Evolutionary conservation across 176 grass and related monocot species (phyloP).

Genomic region (maize (Zea mays)): DNA sequence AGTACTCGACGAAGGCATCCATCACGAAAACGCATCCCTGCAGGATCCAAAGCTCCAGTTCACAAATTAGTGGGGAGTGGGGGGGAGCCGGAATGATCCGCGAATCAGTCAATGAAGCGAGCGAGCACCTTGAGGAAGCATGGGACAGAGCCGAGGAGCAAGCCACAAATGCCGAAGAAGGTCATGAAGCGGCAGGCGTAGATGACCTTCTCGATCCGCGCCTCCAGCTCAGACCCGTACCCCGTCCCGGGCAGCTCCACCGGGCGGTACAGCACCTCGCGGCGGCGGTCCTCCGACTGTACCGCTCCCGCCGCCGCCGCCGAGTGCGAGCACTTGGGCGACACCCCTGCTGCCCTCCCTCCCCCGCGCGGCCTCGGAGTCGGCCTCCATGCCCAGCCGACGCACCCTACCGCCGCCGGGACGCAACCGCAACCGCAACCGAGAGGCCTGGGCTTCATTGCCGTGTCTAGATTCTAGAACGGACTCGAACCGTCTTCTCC

Average conservation of each 20-base stretch:
- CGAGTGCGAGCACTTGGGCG: constrained; percentile 28
- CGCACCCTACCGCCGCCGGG: constrained; percentile 26
- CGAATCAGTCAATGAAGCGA: neutral
- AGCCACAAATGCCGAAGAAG: constrained; percentile 70
- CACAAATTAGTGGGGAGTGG: neutral
- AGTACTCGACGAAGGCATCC: constrained; percentile 66
- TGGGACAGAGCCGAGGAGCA: constrained; percentile 65
- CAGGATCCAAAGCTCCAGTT: neutral
- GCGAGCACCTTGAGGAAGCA: constrained; percentile 72
- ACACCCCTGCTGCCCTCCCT: neutral
- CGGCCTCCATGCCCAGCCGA: constrained; percentile 32
- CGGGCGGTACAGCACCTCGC: neutral
- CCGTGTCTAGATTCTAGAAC: neutral
- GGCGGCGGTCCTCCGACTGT: constrained; percentile 17
- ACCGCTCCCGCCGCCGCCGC: constrained; percentile 12
- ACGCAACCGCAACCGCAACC: neutral
- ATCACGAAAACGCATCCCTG: constrained; percentile 76
- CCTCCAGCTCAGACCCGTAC: constrained; percentile 35
- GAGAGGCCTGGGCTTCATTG: constrained; percentile 38
- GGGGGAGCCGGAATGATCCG: neutral
- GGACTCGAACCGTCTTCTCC: neutral
- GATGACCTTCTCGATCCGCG: constrained; percentile 52
- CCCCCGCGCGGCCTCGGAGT: constrained; percentile 8
- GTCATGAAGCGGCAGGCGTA: constrained; percentile 74
- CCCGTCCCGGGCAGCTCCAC: neutral